Percentiles rank a stretch among this genome's conserved stretches.
phyloP scores from a whole-genome alignment of 108 stramenopile genomes.

The Asterionellopsis glacialis region DNA sequence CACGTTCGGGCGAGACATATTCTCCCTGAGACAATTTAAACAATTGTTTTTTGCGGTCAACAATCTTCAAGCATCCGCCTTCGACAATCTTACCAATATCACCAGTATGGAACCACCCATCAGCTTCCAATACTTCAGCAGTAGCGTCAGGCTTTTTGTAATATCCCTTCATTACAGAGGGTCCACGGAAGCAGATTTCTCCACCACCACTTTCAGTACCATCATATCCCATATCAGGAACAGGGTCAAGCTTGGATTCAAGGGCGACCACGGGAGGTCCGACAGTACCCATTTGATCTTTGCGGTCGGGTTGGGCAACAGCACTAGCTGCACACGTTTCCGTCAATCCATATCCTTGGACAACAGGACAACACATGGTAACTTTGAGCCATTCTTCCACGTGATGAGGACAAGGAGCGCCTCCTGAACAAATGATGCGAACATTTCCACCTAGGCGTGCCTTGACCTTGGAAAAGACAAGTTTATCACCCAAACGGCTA shows the following conservation, averaged over 20 bases:
- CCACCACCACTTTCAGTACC: conserved; percentile 26
- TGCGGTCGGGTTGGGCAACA: conserved; percentile 7
- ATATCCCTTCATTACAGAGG: conserved; percentile 25
- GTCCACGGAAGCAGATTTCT: conserved; percentile 33
- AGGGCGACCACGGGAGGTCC: conserved; percentile 21
- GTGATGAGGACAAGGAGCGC: not conserved
- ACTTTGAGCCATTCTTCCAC: too few relatives aligned
- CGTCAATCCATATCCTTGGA: conserved; percentile 37
- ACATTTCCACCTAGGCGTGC: conserved; percentile 5
- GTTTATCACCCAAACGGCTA: not conserved
- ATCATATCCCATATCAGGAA: conserved; percentile 20
- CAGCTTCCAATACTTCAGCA: conserved; percentile 25
- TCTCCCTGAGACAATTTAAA: conserved; percentile 61
- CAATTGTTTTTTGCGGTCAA: conserved; percentile 54
- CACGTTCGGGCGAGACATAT: conserved; percentile 38
- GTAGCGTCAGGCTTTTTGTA: conserved; percentile 39
- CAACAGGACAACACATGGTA: conserved; percentile 2
- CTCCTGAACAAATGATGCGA: not conserved
- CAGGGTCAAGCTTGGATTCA: conserved; percentile 16
- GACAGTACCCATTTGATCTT: conserved; percentile 13
- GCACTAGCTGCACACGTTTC: conserved; percentile 25
- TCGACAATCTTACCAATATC: conserved; percentile 35
- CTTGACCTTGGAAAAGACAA: conserved; percentile 17
- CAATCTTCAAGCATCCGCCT: conserved; percentile 28
- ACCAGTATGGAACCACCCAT: conserved; percentile 39